Evolutionary conservation across 805 yeast genomes (phyloP), one percentile per base, ranked within the genome.

Genomic region (Pichia californica): DNA sequence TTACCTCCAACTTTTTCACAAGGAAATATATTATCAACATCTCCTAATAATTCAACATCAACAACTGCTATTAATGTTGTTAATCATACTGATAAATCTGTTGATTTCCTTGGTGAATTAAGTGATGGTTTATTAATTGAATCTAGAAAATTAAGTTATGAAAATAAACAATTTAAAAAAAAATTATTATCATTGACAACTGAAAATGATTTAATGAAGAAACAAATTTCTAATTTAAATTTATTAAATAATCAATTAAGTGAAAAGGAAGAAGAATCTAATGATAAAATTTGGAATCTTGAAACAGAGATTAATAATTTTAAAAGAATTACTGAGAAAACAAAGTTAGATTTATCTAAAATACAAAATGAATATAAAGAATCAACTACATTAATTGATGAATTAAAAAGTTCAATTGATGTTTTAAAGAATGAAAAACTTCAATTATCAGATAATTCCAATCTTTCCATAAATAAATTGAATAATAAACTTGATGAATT

Each of bases 91-190:
- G 46, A 41, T 18, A 77, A 77, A 50, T 85, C 83, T 47, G 77
- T 82, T 67, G 77, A 78, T 55, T 83, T 83, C 56, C 79, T 83
- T 14, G 83, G 83, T 45, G 87, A 84, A 4, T 61, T 84, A 44
- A 81, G 88, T 63, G 89, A 84, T 52, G 81, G 81, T 39, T 65
- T 84, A 49, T 66, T 84, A 14, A 65, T 73, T 28, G 88, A 83
- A 61, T 83, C 89, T 50, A 73, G 91, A 51, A 70, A 81, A 47
- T 67, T 84, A 43, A 79, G 77, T 36, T 78, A 82, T 13, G 87
- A 82, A 49, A 82, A 79, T 58, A 71, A 70, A 44, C 67, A 63
- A 51, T 67, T 69, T 49, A 72, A 72, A 48, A 47, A 58, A 16
- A 68, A 68, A 52, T 48, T 79, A 44, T 68, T 67, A 49, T 52